Percentiles rank a stretch among this genome's conserved stretches.
phyloP scores from a whole-genome alignment of 768 basidiomycete genomes.

The Pluteus cervinus region DNA sequence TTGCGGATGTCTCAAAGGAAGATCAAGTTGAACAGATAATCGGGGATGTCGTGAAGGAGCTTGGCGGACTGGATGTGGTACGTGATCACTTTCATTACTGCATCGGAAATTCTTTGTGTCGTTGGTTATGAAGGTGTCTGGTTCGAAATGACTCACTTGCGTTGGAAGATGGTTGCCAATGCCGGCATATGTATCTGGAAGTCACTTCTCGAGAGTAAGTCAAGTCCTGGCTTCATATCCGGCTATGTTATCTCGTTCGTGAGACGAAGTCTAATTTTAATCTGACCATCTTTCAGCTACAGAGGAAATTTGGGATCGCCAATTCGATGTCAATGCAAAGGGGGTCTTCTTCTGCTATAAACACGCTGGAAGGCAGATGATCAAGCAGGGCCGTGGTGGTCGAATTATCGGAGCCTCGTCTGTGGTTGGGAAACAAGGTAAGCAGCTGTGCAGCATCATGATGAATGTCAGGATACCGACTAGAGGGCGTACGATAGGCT shows the following conservation, averaged over 20 bases:
- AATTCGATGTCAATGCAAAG: constrained; percentile 45
- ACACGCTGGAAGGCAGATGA: constrained; percentile 57
- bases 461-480: too few species aligned
- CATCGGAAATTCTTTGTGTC: not conserved
- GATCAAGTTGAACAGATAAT: constrained; percentile 36
- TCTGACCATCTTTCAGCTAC: constrained; percentile 19
- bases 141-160: not conserved
- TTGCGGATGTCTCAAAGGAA: constrained; percentile 37
- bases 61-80: constrained; percentile 45
- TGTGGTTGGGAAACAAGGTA: constrained; percentile 22
- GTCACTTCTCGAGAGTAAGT: constrained; percentile 16
- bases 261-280: not conserved
- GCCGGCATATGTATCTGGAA: constrained; percentile 26
- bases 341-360: constrained; percentile 61
- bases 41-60: constrained; percentile 18
- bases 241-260: not conserved
- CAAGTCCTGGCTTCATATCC: not conserved
- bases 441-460: not conserved
- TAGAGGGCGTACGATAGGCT: constrained; percentile 10
- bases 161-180: constrained; percentile 41
- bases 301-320: constrained; percentile 32
- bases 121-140: too few species aligned
- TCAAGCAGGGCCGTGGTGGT: constrained; percentile 45
- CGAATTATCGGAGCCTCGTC: constrained; percentile 46
- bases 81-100: not conserved